Conservation (phyloP, 805 yeast species). For the Monosporozyma siamensis region DNA sequence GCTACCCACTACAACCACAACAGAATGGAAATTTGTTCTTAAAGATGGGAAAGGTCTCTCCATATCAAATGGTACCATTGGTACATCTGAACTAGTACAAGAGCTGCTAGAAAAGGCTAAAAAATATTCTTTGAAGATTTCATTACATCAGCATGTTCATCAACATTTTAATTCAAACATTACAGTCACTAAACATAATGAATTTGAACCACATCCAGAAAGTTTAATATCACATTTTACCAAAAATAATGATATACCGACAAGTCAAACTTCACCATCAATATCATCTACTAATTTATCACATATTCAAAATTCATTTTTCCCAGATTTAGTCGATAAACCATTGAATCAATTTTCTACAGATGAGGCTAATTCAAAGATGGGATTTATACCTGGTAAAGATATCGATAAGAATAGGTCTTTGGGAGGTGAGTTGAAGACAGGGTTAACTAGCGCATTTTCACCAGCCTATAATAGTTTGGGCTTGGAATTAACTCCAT, state of each 20-base stretch:
- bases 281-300: conserved; percentile 1
- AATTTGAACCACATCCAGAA: background rate
- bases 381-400: background rate
- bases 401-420: background rate
- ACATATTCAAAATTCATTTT: background rate
- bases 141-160: conserved; percentile 80
- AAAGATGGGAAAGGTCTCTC: conserved; percentile 39
- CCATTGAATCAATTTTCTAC: background rate
- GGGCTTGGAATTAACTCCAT: conserved; percentile 12
- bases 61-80: conserved; percentile 42
- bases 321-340: background rate
- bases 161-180: conserved; percentile 45
- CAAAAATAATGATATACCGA: background rate
- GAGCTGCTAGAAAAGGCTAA: conserved; percentile 53
- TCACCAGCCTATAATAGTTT: conserved; percentile 17
- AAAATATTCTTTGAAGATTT: conserved; percentile 45
- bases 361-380: background rate
- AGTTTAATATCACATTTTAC: background rate
- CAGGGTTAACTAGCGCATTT: background rate
- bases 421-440: background rate
- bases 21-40: conserved; percentile 58
- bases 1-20: conserved; percentile 15
- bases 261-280: background rate
- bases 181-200: background rate
- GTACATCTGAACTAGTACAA: conserved; percentile 45